Conservation (phyloP, 1,284 basidiomycete genomes). For the Rugosomyces carneus region DNA sequence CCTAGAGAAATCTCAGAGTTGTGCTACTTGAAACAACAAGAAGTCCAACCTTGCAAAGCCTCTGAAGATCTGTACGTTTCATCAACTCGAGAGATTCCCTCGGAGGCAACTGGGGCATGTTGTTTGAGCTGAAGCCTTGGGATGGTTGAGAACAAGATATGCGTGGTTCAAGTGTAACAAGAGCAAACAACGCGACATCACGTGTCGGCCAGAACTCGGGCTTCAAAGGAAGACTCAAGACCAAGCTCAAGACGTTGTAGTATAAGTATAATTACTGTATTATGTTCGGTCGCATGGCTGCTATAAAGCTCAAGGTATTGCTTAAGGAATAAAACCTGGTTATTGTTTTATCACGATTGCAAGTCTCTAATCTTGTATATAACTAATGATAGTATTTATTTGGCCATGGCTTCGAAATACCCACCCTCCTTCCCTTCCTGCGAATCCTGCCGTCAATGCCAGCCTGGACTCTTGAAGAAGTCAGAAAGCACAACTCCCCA, state of each 20-base stretch:
- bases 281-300: no score
- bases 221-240: no score
- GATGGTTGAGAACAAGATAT: conserved; percentile 14
- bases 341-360: not conserved
- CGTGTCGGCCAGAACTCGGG: conserved; percentile 25
- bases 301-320: no score
- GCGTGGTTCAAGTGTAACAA: conserved; percentile 36
- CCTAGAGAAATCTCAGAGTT: conserved; percentile 35
- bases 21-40: conserved; percentile 10
- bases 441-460: conserved; percentile 22
- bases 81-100: conserved; percentile 53
- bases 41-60: conserved; percentile 60
- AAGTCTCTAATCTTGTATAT: no score
- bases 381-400: conserved; percentile 1
- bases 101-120: conserved; percentile 44
- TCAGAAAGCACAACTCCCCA: conserved; percentile 46
- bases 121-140: conserved; percentile 13
- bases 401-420: not conserved
- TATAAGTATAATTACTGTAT: no score
- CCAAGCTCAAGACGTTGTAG: no score
- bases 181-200: conserved; percentile 49
- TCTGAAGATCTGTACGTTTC: conserved; percentile 68
- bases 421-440: conserved; percentile 1
- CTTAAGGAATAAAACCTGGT: no score
- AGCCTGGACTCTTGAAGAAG: conserved; percentile 34